These are phyloP conservation scores for Obelidium mucronatum DNA, from an alignment of 192 early-diverging fungal species.

Conservation along the genomic window DNA sequence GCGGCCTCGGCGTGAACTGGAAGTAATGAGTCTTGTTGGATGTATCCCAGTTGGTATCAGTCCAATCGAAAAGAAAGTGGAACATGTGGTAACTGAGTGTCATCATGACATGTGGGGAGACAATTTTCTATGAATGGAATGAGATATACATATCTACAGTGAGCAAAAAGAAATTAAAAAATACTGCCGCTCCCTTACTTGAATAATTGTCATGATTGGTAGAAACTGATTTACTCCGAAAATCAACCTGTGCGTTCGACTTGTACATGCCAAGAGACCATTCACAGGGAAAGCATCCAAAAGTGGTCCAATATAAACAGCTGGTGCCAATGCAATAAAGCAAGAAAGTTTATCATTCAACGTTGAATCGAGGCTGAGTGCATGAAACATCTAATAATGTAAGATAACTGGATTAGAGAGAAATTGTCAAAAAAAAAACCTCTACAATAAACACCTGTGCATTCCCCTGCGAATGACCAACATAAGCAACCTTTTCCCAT, in stretches of 20 bases:
- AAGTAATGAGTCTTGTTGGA: conserved; percentile 55
- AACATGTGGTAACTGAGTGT: conserved; percentile 57
- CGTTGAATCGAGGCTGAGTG: conserved; percentile 33
- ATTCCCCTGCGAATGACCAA: conserved; percentile 54
- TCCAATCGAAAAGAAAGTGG: conserved; percentile 58
- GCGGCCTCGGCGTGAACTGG: conserved; percentile 62
- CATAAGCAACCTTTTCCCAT: conserved; percentile 33
- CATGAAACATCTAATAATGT: conserved; percentile 37
- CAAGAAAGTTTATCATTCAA: conserved; percentile 33
- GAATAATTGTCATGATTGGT: conserved; percentile 49
- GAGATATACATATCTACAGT: background rate
- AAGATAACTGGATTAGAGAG: background rate
- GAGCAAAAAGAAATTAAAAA: background rate
- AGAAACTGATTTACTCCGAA: conserved; percentile 53
- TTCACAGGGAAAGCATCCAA: conserved; percentile 41
- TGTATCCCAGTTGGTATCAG: conserved; percentile 51
- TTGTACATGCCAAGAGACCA: conserved; percentile 21
- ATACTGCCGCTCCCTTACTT: background rate
- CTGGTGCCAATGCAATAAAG: conserved; percentile 47
- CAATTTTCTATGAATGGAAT: conserved; percentile 5
- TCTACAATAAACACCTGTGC: conserved; percentile 36
- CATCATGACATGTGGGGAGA: conserved; percentile 43
- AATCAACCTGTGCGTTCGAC: background rate
- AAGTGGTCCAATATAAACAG: conserved; percentile 45
- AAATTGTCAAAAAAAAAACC: too few species aligned